Evolutionary conservation across 1,139 yeast species (phyloP).

Genomic region (Magnusiomyces ingens): DNA sequence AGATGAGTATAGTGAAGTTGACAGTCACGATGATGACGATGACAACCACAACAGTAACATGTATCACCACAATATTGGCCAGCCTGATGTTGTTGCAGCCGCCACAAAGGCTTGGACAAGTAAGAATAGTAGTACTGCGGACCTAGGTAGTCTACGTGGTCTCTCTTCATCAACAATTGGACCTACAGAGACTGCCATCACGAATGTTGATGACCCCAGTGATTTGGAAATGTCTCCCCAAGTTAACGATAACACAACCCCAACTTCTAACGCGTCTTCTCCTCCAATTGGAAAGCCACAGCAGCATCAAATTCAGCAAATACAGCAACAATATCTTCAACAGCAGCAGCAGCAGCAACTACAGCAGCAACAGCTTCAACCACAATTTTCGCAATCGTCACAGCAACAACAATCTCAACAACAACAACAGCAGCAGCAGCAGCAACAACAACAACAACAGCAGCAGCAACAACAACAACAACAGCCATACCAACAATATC

Average conservation of each 20-base stretch:
- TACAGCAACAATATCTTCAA: not conserved
- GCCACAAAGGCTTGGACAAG: slow-evolving; percentile 15
- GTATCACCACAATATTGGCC: too few relatives aligned
- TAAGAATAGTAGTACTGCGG: slow-evolving; percentile 17
- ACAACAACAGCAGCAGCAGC: not conserved
- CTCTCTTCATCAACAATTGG: slow-evolving; percentile 1
- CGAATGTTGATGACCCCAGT: slow-evolving; percentile 8
- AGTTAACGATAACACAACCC: not conserved
- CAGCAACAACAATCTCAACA: not conserved
- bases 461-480: not conserved
- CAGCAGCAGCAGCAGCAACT: not conserved
- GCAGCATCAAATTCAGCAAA: not conserved
- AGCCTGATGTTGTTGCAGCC: slow-evolving; percentile 12
- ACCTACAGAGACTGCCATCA: slow-evolving; percentile 1
- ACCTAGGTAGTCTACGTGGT: slow-evolving; percentile 8
- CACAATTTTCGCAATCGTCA: not conserved
- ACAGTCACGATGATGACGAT: not conserved
- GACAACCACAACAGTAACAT: too few relatives aligned
- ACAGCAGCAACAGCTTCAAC: not conserved
- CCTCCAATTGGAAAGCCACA: slow-evolving; percentile 4
- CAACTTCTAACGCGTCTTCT: slow-evolving; percentile 4
- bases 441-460: not conserved
- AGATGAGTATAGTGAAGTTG: slow-evolving; percentile 2
- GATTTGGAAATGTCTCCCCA: not conserved
- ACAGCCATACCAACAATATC: not conserved